Evolutionary conservation across 169 alveolate genomes (phyloP).

Genomic region (Plasmodium fragile): DNA sequence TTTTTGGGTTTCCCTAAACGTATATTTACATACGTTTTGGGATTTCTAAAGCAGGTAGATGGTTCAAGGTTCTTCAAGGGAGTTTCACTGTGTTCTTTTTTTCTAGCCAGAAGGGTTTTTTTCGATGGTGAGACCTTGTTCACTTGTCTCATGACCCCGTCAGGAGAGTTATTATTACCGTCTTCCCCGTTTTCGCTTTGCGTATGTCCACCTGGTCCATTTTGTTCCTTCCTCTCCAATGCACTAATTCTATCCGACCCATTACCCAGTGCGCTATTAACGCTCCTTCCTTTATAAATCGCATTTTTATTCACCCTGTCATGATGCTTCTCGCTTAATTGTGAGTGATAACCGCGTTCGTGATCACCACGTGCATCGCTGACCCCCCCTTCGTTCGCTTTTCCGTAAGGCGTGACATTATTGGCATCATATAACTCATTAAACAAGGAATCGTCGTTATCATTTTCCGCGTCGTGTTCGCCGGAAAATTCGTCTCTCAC

Average conservation of each 20-base stretch:
- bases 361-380: slow-evolving; percentile 4
- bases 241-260: background rate
- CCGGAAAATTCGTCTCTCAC: background rate
- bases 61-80: slow-evolving; percentile 62
- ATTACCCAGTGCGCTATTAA: background rate
- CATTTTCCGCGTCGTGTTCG: slow-evolving; percentile 46
- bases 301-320: background rate
- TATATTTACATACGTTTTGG: slow-evolving; percentile 60
- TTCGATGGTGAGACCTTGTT: background rate
- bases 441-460: slow-evolving; percentile 24
- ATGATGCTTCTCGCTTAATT: background rate
- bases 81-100: background rate
- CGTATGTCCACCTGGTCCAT: background rate
- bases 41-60: slow-evolving; percentile 53
- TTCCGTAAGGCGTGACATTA: slow-evolving; percentile 3
- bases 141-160: background rate
- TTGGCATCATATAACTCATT: slow-evolving; percentile 39
- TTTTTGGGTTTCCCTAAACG: slow-evolving; percentile 76
- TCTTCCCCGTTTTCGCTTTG: background rate
- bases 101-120: slow-evolving; percentile 40
- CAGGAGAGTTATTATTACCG: background rate
- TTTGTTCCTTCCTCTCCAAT: background rate
- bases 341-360: slow-evolving; percentile 1
- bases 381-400: slow-evolving; percentile 16
- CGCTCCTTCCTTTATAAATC: background rate